phyloP scores from a whole-genome alignment of 306 rosid genomes.

The Quercus alba region DNA sequence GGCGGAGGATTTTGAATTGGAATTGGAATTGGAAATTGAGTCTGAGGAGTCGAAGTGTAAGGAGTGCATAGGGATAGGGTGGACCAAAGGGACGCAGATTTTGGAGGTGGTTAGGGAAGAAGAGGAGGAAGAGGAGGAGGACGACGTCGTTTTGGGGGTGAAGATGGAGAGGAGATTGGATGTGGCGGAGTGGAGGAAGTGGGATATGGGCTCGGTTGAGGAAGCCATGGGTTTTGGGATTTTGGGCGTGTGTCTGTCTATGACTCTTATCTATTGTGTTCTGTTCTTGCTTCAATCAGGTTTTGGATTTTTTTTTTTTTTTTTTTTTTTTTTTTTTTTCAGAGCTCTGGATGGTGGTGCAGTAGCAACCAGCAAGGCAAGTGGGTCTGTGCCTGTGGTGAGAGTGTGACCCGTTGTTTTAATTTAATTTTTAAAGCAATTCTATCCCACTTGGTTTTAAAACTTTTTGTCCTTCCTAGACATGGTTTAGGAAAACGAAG shows the following conservation, averaged over 20 bases:
- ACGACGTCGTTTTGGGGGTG: conserved; percentile 29
- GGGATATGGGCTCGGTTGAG: conserved; percentile 36
- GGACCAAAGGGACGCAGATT: conserved; percentile 46
- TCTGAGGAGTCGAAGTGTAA: conserved; percentile 18
- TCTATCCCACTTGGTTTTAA: too few relatives aligned
- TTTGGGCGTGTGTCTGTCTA: background rate
- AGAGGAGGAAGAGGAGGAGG: background rate
- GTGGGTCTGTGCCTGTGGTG: too few relatives aligned
- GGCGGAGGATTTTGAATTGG: conserved; percentile 36
- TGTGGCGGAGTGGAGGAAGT: conserved; percentile 56
- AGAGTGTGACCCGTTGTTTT: too few relatives aligned
- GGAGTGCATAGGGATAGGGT: conserved; percentile 16
- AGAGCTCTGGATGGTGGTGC: too few relatives aligned
- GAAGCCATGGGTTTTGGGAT: background rate
- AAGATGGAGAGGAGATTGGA: conserved; percentile 56
- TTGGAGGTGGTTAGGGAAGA: conserved; percentile 12
- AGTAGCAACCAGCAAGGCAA: too few relatives aligned
- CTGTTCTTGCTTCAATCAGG: too few relatives aligned
- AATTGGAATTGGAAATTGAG: conserved; percentile 20
- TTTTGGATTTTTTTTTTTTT: too few relatives aligned
- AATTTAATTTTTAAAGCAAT: too few relatives aligned
- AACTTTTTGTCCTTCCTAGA: too few relatives aligned
- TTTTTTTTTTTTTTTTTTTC: too few relatives aligned
- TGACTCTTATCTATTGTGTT: background rate
- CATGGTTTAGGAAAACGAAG: too few relatives aligned